Conservation (phyloP, 805 yeast species). For the Myxozyma neotropica region DNA sequence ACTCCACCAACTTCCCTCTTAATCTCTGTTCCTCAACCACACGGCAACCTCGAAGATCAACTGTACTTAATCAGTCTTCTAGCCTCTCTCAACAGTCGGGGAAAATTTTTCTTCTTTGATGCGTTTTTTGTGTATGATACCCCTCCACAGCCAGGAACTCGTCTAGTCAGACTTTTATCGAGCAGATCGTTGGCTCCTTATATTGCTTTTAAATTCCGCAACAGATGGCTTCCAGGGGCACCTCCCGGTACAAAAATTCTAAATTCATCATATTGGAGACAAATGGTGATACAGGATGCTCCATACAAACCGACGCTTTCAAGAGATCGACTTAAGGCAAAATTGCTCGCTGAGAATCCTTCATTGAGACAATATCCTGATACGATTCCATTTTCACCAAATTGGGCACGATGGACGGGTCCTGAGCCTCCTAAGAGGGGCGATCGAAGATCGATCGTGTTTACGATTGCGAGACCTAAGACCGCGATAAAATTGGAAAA, state of each 20-base stretch:
- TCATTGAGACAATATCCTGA: not conserved
- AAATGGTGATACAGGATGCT: not conserved
- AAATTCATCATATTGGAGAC: constrained; percentile 5
- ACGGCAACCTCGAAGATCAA: not conserved
- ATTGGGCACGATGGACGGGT: not conserved
- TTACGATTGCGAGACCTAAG: not conserved
- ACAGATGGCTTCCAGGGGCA: not conserved
- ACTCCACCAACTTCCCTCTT: not conserved
- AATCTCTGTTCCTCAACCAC: not conserved
- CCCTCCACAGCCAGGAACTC: not conserved
- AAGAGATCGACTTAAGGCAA: not conserved
- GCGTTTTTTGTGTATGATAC: not conserved
- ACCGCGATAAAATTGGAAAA: not conserved
- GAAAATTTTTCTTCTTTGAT: not conserved
- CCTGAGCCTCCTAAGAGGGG: not conserved
- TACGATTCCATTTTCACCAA: not conserved
- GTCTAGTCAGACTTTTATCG: not conserved
- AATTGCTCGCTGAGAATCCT: not conserved
- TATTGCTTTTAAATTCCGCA: not conserved
- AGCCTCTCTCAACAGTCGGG: not conserved
- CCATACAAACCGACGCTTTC: not conserved
- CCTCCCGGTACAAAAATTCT: not conserved
- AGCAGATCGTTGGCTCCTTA: not conserved
- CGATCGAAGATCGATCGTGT: not conserved
- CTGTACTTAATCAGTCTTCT: not conserved